phyloP scores from a whole-genome alignment of 495 filamentous ascomycete genomes.

The Cladorrhinum samala region DNA sequence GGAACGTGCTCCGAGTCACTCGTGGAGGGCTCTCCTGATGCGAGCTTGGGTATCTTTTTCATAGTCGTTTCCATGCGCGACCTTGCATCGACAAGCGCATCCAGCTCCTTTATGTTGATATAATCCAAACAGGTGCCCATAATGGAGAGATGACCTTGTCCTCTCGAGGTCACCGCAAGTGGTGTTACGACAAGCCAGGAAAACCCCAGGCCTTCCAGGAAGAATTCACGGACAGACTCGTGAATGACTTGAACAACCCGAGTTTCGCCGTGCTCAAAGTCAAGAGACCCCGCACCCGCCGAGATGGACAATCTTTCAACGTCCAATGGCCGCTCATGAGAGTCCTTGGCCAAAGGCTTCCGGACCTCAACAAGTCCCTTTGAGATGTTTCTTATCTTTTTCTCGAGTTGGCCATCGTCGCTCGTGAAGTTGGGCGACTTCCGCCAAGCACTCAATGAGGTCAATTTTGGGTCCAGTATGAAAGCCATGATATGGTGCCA shows the following conservation, averaged over 20 bases:
- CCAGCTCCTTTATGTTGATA: conserved; percentile 8
- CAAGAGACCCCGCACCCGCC: conserved; percentile 5
- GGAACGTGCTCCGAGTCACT: no score
- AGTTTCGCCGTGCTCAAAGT: conserved; percentile 2
- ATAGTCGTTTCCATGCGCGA: neutral
- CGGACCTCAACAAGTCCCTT: conserved; percentile 6
- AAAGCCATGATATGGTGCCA: conserved; percentile 21
- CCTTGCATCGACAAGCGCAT: conserved; percentile 7
- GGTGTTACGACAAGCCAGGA: neutral
- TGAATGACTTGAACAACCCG: conserved; percentile 12
- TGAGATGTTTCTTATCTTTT: conserved; percentile 3
- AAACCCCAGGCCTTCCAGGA: conserved; percentile 1
- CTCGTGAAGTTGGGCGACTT: conserved; percentile 5
- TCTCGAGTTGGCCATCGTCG: conserved; percentile 9
- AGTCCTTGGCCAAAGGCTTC: neutral
- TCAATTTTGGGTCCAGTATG: neutral
- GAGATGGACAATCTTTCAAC: neutral
- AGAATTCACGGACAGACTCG: conserved; percentile 13
- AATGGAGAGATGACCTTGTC: conserved; percentile 8
- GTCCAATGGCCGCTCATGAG: no score
- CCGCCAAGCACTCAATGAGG: conserved; percentile 7
- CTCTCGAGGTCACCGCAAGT: neutral
- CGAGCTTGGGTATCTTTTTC: no score
- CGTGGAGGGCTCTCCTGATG: no score
- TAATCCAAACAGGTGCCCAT: conserved; percentile 13